phyloP scores from a whole-genome alignment of 2,329 filamentous ascomycete genomes.

The Paracamarosporium sp. region DNA sequence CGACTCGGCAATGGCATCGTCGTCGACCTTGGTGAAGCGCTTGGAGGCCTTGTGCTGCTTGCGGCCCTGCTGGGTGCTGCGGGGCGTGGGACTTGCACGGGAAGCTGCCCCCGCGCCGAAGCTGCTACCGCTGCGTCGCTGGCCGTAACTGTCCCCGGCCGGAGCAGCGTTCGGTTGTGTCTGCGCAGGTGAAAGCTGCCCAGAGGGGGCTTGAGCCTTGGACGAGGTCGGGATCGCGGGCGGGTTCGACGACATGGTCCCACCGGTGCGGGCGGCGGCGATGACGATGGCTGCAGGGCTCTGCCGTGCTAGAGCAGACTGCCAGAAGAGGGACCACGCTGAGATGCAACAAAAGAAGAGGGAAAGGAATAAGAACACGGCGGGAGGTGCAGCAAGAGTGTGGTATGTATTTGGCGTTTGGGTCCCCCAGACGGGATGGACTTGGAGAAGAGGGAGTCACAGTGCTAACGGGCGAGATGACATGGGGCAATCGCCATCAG shows the following conservation, averaged over 20 bases:
- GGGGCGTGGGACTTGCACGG: conserved; percentile 58
- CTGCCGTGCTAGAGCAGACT: conserved; percentile 11
- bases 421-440: conserved; percentile 39
- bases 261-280: conserved; percentile 34
- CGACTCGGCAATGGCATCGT: conserved; percentile 85
- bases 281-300: conserved; percentile 23
- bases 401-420: conserved; percentile 21
- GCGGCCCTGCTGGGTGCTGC: conserved; percentile 77
- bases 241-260: conserved; percentile 54
- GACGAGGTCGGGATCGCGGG: conserved; percentile 48
- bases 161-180: conserved; percentile 53
- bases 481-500: conserved; percentile 3
- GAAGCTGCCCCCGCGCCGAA: conserved; percentile 47
- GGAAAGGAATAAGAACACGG: conserved; percentile 2
- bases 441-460: conserved; percentile 32
- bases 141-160: conserved; percentile 51
- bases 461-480: conserved; percentile 7
- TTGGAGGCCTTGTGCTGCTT: conserved; percentile 86
- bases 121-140: conserved; percentile 50
- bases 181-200: conserved; percentile 51
- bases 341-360: conserved; percentile 9
- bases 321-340: conserved; percentile 1
- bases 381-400: conserved; percentile 7
- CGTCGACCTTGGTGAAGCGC: conserved; percentile 75
- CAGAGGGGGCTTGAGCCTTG: conserved; percentile 47